phyloP scores from a whole-genome alignment of 306 rosid genomes.

The Dalbergia oliveri region DNA sequence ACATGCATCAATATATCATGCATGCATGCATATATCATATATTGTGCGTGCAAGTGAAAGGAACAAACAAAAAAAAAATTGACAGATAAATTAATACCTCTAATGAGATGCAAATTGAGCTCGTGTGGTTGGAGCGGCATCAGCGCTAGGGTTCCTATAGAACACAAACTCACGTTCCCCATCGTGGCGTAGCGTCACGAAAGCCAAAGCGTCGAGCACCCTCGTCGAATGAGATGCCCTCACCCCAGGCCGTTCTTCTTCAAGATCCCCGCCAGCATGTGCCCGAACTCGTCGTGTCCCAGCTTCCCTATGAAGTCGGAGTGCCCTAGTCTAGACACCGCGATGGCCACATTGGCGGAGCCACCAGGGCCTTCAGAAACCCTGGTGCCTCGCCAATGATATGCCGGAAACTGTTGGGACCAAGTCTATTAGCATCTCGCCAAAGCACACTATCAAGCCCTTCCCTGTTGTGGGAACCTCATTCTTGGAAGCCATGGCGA shows the following conservation, averaged over 20 bases:
- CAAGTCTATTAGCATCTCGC: slow-evolving; percentile 92
- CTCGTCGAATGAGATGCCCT: slow-evolving; percentile 71
- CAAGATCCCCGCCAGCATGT: slow-evolving; percentile 81
- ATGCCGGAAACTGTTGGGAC: slow-evolving; percentile 83
- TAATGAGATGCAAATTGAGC: slow-evolving; percentile 82
- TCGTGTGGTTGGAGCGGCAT: slow-evolving; percentile 83
- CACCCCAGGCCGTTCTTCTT: slow-evolving; percentile 70
- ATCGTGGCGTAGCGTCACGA: slow-evolving; percentile 88
- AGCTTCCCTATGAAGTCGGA: slow-evolving; percentile 77
- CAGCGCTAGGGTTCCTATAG: slow-evolving; percentile 95
- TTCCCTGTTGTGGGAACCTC: slow-evolving; percentile 54
- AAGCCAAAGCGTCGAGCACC: slow-evolving; percentile 95
- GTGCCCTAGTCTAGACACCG: slow-evolving; percentile 72
- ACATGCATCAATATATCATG: too few species aligned
- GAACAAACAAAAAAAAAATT: neutral
- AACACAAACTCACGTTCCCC: slow-evolving; percentile 98
- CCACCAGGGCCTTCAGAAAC: slow-evolving; percentile 88
- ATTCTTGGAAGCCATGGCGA: too few species aligned
- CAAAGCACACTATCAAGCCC: slow-evolving; percentile 79
- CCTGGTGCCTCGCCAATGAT: slow-evolving; percentile 89
- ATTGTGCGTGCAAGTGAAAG: neutral
- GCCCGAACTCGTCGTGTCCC: slow-evolving; percentile 84
- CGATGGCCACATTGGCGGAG: slow-evolving; percentile 90
- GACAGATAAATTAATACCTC: slow-evolving; percentile 60
- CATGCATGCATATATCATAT: too few species aligned